Evolutionary conservation across 225 moss, liverwort and hornwort genomes (phyloP).

Genomic region (Physcomitrellopsis africana): DNA sequence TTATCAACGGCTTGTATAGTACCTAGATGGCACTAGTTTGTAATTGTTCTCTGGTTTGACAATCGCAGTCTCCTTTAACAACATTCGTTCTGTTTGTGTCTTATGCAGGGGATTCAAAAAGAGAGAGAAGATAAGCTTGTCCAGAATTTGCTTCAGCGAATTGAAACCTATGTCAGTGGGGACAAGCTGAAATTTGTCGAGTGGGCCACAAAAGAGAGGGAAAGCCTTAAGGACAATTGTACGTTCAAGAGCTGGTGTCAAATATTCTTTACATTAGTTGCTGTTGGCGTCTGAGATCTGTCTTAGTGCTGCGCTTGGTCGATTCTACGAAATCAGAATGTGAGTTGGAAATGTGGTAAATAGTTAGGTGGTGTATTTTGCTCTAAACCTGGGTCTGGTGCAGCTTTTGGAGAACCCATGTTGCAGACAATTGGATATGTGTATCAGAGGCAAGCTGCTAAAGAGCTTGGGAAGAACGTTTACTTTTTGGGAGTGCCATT

Average conservation of each 20-base stretch:
- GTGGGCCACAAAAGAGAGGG: constrained; percentile 57
- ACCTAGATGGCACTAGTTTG: neutral
- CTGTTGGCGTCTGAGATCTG: neutral
- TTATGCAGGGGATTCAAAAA: constrained; percentile 53
- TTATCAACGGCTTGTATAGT: neutral
- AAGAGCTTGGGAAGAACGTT: constrained; percentile 75
- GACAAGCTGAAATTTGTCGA: constrained; percentile 32
- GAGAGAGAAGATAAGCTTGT: constrained; percentile 57
- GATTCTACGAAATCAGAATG: neutral
- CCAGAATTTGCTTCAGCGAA: constrained; percentile 35
- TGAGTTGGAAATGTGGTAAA: neutral
- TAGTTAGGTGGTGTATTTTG: neutral
- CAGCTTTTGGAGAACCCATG: constrained; percentile 73
- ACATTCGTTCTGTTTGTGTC: neutral
- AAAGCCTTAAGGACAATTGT: constrained; percentile 56
- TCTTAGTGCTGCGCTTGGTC: neutral
- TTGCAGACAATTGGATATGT: constrained; percentile 72
- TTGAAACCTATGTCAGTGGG: constrained; percentile 40
- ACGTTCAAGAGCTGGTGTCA: neutral
- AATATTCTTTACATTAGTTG: neutral
- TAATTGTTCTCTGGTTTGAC: neutral
- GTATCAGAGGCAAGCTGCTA: constrained; percentile 70
- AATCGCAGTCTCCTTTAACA: neutral
- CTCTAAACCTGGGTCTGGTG: constrained; percentile 17
- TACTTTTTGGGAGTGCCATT: constrained; percentile 67